Percentiles rank a stretch among this genome's conserved stretches.
Evolutionary conservation across 2,329 filamentous ascomycete species (phyloP).

Genomic region (Neonectria coccinea): DNA sequence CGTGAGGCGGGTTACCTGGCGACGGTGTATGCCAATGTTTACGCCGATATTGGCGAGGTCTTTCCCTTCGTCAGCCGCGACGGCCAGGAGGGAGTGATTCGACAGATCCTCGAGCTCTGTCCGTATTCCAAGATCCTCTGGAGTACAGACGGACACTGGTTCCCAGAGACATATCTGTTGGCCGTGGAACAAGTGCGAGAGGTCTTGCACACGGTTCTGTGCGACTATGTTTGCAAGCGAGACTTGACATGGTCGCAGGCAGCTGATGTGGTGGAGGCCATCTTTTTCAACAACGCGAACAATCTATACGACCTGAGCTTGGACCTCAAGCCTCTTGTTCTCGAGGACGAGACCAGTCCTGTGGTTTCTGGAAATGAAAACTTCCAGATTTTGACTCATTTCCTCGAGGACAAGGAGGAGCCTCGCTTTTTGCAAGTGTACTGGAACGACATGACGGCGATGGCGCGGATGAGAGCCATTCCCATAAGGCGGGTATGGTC

Average conservation of each 20-base stretch:
- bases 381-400: constrained; percentile 32
- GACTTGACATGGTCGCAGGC: constrained; percentile 73
- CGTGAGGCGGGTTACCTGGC: constrained; percentile 83
- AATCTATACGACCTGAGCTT: constrained; percentile 75
- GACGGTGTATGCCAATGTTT: constrained; percentile 81
- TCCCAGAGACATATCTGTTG: constrained; percentile 81
- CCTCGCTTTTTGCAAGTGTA: constrained; percentile 78
- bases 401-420: constrained; percentile 61
- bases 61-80: constrained; percentile 83
- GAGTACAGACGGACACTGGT: constrained; percentile 84
- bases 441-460: constrained; percentile 84
- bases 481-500: constrained; percentile 69
- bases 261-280: constrained; percentile 70
- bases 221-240: constrained; percentile 73
- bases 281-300: constrained; percentile 84
- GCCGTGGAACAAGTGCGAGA: constrained; percentile 79
- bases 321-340: constrained; percentile 48
- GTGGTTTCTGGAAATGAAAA: constrained; percentile 21
- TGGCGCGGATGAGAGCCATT: constrained; percentile 73
- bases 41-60: constrained; percentile 84
- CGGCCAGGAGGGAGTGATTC: constrained; percentile 77
- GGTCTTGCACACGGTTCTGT: constrained; percentile 74
- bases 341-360: constrained; percentile 14
- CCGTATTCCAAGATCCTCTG: constrained; percentile 82
- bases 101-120: constrained; percentile 79